phyloP scores from a whole-genome alignment of 1,284 basidiomycete genomes.

The Clitocybe nebularis region DNA sequence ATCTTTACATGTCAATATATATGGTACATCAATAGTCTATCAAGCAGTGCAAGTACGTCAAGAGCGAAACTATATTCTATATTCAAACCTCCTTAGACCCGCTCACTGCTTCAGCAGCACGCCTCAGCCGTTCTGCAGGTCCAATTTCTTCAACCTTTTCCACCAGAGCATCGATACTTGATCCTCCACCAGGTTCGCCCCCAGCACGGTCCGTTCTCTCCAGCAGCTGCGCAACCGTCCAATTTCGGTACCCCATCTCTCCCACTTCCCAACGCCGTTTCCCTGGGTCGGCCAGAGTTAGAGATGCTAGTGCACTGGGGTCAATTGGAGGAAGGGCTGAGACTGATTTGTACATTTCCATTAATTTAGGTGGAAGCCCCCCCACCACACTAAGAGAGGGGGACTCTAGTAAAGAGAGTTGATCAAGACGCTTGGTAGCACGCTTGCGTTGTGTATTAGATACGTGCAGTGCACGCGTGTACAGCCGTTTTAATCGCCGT shows the following conservation, averaged over 20 bases:
- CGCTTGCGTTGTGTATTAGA: constrained; percentile 40
- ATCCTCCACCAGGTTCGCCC: constrained; percentile 13
- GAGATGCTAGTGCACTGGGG: constrained; percentile 35
- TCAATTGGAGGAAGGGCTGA: constrained; percentile 50
- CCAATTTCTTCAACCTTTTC: constrained; percentile 28
- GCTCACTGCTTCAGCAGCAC: constrained; percentile 21
- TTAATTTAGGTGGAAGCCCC: constrained; percentile 33
- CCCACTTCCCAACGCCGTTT: constrained; percentile 71
- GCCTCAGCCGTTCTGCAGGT: constrained; percentile 27
- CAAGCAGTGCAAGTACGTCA: too few species aligned
- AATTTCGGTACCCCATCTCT: constrained; percentile 62
- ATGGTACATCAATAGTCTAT: too few species aligned
- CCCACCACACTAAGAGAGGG: constrained; percentile 29
- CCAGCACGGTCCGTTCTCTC: constrained; percentile 39
- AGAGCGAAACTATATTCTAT: constrained; percentile 30
- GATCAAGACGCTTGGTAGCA: constrained; percentile 40
- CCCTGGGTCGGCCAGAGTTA: constrained; percentile 47
- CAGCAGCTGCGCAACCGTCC: constrained; percentile 58
- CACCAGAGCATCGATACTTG: constrained; percentile 27
- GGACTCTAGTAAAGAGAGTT: constrained; percentile 42
- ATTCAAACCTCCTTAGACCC: constrained; percentile 12
- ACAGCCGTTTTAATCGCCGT: constrained; percentile 54
- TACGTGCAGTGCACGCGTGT: constrained; percentile 42
- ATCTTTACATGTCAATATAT: too few species aligned
- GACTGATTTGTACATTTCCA: constrained; percentile 41